Percentiles rank a stretch among this genome's conserved stretches.
Evolutionary conservation across 768 basidiomycete species (phyloP).

Genomic region (Cystobasidium tubakii): DNA sequence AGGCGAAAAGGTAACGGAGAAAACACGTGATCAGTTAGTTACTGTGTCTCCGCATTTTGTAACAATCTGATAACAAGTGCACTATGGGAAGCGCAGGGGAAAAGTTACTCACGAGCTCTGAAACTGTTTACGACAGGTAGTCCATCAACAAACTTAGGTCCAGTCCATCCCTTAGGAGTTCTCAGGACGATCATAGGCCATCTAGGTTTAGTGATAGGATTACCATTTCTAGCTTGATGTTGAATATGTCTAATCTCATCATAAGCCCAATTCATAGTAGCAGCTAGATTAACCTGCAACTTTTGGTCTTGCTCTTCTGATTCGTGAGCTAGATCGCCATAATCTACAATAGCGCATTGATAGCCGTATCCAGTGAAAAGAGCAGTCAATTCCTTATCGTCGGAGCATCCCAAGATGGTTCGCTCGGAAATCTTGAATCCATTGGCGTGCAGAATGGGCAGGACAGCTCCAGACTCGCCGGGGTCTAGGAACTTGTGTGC

Average conservation of each 20-base stretch:
- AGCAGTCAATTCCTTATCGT: conserved; percentile 69
- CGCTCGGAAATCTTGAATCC: conserved; percentile 87
- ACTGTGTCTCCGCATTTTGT: conserved; percentile 49
- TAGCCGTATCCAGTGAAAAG: conserved; percentile 72
- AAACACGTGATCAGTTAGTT: not conserved
- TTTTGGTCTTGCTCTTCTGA: conserved; percentile 46
- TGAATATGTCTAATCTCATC: conserved; percentile 61
- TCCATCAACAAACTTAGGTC: conserved; percentile 39
- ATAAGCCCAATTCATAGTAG: conserved; percentile 64
- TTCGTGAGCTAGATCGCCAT: conserved; percentile 44
- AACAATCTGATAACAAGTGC: not conserved
- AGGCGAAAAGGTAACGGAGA: conserved; percentile 61
- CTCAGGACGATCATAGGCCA: conserved; percentile 84
- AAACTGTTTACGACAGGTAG: conserved; percentile 29
- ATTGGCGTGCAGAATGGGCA: conserved; percentile 72
- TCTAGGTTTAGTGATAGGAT: conserved; percentile 76
- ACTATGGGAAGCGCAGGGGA: not conserved
- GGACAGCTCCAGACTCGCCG: conserved; percentile 76
- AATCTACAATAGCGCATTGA: conserved; percentile 73
- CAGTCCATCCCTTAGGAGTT: conserved; percentile 63
- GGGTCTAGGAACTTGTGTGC: conserved; percentile 86
- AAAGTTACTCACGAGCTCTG: conserved; percentile 22
- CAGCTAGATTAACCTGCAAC: conserved; percentile 71
- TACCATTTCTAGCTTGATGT: conserved; percentile 65
- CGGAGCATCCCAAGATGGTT: conserved; percentile 85